Evolutionary conservation across 768 basidiomycete genomes (phyloP), one percentile per base, ranked within the genome.

Genomic region (Mycena galericulata): DNA sequence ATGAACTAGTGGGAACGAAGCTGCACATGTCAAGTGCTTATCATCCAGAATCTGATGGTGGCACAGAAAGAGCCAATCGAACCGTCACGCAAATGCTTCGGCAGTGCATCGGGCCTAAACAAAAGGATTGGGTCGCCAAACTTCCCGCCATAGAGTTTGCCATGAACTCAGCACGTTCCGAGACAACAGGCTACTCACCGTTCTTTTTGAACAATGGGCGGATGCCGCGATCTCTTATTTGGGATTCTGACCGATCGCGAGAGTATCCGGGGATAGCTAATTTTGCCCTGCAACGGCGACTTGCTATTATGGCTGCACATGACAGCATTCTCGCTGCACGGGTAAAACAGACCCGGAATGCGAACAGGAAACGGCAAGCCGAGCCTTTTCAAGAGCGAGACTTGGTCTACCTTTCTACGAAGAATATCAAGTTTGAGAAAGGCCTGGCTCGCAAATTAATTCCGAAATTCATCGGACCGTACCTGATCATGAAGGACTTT

Each of bases 391-490:
- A 14, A 6, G 34, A 36, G 34, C 34, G 14, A 36, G 34, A 36
- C 34, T 14, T 57, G 24, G 38, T 57, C 0, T 80, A 79, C 38
- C 26, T 80, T 0, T 77, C 77, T 0, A 79, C 77, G 0, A 67
- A 74, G 34, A 80, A 81, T 49, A 62, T 80, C 6, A 47, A 40
- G 0, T 40, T 79, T 17, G 79, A 74, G 4, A 79, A 77, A 30
- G 68, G 73, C 32, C 36, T 69, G 14, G 75, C 77, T 8, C 67
- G 72, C 0, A 81, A 81, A 49, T 68, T 81, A 0, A 57, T 72
- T 4, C 80, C 79, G 0, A 77, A 78, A 57, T 81, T 58, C 56
- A 74, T 79, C 32, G 79, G 80, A 6, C 80, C 79, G 0, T 79
- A 73, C 60, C 62, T 57, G 14, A 70, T 80, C 36, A 24, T 67